phyloP scores from a whole-genome alignment of 2,329 filamentous ascomycete genomes.

The Dothistroma pini region DNA sequence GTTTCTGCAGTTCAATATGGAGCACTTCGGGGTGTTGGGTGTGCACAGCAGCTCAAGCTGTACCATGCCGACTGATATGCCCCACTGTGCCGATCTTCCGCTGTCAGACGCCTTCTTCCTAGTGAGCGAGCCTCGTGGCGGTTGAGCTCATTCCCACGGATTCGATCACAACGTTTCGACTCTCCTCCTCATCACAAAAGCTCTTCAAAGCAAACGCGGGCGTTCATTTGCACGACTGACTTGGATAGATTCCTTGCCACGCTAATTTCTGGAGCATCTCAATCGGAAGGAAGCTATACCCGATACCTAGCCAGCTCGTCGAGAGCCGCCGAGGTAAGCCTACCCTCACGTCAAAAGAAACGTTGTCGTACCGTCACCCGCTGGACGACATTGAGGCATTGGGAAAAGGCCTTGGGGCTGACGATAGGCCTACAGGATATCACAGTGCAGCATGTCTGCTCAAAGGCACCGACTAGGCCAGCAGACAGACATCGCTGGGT shows the following conservation, averaged over 20 bases:
- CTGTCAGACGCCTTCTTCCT: background rate
- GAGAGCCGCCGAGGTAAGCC: constrained; percentile 3
- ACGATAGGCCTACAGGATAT: constrained; percentile 1
- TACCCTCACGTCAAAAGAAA: background rate
- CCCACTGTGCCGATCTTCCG: background rate
- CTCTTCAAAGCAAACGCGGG: too few relatives aligned
- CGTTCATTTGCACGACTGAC: background rate
- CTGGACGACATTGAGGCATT: background rate
- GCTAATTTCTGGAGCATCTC: background rate
- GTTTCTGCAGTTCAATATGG: background rate
- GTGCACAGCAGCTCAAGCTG: background rate
- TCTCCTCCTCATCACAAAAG: background rate
- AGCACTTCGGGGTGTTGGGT: background rate
- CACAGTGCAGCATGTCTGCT: constrained; percentile 12
- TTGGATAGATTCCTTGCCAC: background rate
- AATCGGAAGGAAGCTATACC: background rate
- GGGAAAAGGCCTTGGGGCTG: background rate
- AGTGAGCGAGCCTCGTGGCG: background rate
- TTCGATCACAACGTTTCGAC: too few relatives aligned
- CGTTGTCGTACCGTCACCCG: background rate
- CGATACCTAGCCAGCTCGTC: background rate
- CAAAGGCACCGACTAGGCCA: background rate
- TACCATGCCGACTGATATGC: background rate
- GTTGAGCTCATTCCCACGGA: background rate
- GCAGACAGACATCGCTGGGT: constrained; percentile 7